Percentiles rank a stretch among this genome's conserved stretches.
Evolutionary conservation across 2,329 filamentous ascomycete species (phyloP).

Genomic region (Epichloe scottii): DNA sequence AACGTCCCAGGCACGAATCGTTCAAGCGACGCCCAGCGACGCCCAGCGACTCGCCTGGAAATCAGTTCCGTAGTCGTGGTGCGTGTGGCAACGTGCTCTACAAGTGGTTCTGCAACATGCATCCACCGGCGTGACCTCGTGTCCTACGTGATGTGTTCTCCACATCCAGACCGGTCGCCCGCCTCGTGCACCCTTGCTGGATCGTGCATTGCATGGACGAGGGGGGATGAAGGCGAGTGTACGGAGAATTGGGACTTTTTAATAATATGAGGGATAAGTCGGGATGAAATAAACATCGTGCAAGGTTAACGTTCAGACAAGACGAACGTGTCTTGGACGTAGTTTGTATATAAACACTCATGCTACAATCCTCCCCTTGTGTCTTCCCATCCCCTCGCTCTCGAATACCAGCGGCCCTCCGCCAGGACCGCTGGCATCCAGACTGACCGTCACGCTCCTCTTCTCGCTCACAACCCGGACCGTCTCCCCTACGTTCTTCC

Average conservation of each 20-base stretch:
- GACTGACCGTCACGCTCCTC: constrained; percentile 57
- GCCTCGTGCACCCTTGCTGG: neutral
- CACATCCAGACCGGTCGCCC: neutral
- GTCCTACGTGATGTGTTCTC: neutral
- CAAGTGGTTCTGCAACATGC: no score
- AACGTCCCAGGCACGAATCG: no score
- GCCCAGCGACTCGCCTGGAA: no score
- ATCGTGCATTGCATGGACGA: neutral
- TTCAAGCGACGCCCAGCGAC: neutral
- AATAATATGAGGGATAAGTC: no score
- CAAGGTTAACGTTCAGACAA: no score
- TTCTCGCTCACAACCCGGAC: constrained; percentile 63
- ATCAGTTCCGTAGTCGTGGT: no score
- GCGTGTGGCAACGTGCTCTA: neutral
- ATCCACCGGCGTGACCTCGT: neutral
- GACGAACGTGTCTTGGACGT: no score
- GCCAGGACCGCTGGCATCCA: constrained; percentile 53
- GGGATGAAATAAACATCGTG: no score
- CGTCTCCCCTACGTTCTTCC: constrained; percentile 63
- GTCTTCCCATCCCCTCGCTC: constrained; percentile 30
- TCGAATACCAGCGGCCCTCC: constrained; percentile 57
- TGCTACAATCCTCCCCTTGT: constrained; percentile 25
- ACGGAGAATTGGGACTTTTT: no score
- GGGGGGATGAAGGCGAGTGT: neutral
- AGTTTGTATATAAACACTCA: constrained; percentile 7